These are phyloP conservation scores for Herpetomonas tarakana DNA, from an alignment of 208 protist species.

Conservation along the genomic window DNA sequence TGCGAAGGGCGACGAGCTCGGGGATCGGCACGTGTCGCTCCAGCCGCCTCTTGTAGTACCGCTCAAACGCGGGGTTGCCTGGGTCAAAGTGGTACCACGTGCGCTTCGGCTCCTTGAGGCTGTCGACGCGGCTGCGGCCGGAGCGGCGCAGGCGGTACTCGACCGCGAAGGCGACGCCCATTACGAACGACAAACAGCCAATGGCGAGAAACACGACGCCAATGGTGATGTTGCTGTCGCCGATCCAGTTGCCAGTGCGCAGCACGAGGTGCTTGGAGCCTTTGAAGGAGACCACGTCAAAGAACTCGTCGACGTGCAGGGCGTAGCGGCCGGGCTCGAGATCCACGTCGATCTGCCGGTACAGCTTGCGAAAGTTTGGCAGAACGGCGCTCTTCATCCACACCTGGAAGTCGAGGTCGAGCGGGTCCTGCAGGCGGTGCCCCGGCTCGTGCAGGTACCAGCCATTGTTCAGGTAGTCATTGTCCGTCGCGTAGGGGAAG, in stretches of 20 bases:
- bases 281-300: constrained; percentile 89
- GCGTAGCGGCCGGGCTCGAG: constrained; percentile 61
- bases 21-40: constrained; percentile 44
- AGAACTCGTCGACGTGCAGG: constrained; percentile 92
- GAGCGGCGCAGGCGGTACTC: constrained; percentile 33
- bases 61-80: constrained; percentile 38
- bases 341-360: constrained; percentile 87
- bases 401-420: constrained; percentile 96
- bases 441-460: constrained; percentile 85
- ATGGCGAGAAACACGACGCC: constrained; percentile 62
- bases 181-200: constrained; percentile 49
- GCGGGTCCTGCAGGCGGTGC: constrained; percentile 72
- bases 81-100: constrained; percentile 67
- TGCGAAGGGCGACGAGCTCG: constrained; percentile 43
- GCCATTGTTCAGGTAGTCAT: constrained; percentile 74
- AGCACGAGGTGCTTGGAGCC: constrained; percentile 95
- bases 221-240: constrained; percentile 32
- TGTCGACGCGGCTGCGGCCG: constrained; percentile 20
- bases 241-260: constrained; percentile 64
- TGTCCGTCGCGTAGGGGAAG: constrained; percentile 62
- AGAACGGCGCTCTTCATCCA: constrained; percentile 96
- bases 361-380: constrained; percentile 96
- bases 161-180: constrained; percentile 53
- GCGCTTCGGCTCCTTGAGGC: constrained; percentile 42
- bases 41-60: constrained; percentile 59